These are phyloP conservation scores for Corchorus olitorius DNA, from an alignment of 345 rosid species.

Conservation along the genomic window DNA sequence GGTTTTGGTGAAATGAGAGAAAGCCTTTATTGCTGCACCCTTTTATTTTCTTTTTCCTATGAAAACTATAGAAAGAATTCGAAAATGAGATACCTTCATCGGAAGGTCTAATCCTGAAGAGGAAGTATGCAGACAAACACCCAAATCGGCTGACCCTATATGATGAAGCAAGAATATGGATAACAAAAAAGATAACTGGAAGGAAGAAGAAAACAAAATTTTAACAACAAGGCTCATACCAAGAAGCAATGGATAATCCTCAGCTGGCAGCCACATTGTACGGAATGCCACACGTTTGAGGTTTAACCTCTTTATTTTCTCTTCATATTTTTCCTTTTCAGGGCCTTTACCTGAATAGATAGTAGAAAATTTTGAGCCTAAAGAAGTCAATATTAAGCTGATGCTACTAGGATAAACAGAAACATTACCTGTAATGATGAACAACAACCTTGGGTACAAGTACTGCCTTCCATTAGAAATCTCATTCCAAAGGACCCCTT, in stretches of 20 bases:
- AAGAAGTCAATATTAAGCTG: not conserved
- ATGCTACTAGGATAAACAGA: conserved; percentile 6
- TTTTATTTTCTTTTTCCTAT: not conserved
- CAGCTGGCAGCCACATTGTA: conserved; percentile 95
- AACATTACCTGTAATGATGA: conserved; percentile 80
- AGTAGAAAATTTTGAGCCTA: conserved; percentile 12
- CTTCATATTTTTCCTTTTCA: conserved; percentile 83
- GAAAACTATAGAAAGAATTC: not conserved
- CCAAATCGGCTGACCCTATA: conserved; percentile 87
- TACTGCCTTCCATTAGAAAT: conserved; percentile 48
- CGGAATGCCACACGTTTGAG: conserved; percentile 91
- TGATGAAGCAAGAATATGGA: conserved; percentile 13
- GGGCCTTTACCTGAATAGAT: conserved; percentile 84
- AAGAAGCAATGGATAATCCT: conserved; percentile 91
- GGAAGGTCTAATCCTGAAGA: conserved; percentile 98
- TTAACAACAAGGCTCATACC: conserved; percentile 37
- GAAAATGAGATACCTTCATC: conserved; percentile 64
- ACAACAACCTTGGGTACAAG: conserved; percentile 74
- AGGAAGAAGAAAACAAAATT: not conserved
- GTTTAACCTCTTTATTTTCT: conserved; percentile 71
- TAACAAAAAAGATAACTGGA: not conserved
- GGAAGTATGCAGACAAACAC: conserved; percentile 96
- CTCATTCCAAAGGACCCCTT: conserved; percentile 50
- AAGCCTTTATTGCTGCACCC: not conserved
- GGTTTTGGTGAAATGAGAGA: not conserved